phyloP scores from a whole-genome alignment of 129 eudicot genomes.

The Saussurea involucrata region DNA sequence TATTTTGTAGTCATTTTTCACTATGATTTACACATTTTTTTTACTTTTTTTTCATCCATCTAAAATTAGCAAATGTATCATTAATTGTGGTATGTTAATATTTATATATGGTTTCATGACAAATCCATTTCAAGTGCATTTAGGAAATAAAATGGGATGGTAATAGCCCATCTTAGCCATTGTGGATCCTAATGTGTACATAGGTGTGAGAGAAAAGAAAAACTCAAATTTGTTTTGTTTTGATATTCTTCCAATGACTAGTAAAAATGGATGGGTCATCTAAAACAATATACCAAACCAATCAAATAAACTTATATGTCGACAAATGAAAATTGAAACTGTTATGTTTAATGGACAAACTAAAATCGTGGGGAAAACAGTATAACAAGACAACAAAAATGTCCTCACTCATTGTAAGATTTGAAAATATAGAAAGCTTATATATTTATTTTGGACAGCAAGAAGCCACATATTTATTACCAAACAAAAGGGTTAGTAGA shows the following conservation, averaged over 20 bases:
- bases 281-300: not conserved
- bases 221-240: not conserved
- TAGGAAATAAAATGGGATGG: not conserved
- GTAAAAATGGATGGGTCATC: not conserved
- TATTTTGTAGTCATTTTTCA: too few species aligned
- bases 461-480: too few species aligned
- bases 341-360: not conserved
- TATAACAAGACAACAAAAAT: too few species aligned
- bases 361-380: not conserved
- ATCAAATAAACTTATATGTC: not conserved
- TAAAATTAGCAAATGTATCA: not conserved
- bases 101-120: not conserved
- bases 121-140: not conserved
- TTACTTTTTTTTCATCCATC: not conserved
- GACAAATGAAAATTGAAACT: not conserved
- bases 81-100: not conserved
- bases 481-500: too few species aligned
- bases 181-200: not conserved
- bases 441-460: too few species aligned
- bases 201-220: not conserved
- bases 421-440: not conserved
- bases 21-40: not conserved
- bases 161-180: not conserved
- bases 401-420: not conserved
- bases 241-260: not conserved